These are phyloP conservation scores for Venturia asperata DNA, from an alignment of 2,329 filamentous ascomycete genomes.

Conservation along the genomic window DNA sequence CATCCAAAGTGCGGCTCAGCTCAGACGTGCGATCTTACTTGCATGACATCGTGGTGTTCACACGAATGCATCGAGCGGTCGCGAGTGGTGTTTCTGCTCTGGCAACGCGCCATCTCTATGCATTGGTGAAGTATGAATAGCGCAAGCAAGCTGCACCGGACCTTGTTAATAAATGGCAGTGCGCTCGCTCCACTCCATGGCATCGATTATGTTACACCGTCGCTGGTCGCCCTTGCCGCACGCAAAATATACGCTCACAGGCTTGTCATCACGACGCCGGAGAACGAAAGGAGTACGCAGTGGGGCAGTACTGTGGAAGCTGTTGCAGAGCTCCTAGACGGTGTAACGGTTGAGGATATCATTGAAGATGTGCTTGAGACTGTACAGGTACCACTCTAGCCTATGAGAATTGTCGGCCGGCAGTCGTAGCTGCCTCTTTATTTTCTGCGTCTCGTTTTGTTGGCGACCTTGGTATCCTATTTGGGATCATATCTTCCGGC, in stretches of 20 bases:
- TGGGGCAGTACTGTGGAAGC: slow-evolving; percentile 78
- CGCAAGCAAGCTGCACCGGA: neutral
- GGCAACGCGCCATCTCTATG: slow-evolving; percentile 70
- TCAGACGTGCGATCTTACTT: slow-evolving; percentile 78
- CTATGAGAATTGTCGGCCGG: neutral
- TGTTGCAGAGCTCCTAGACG: slow-evolving; percentile 59
- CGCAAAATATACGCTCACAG: slow-evolving; percentile 85
- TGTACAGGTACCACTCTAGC: slow-evolving; percentile 49
- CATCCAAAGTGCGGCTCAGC: slow-evolving; percentile 55
- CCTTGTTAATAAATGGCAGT: slow-evolving; percentile 26
- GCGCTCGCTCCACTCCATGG: slow-evolving; percentile 76
- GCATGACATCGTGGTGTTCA: slow-evolving; percentile 78
- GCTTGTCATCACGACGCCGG: slow-evolving; percentile 60
- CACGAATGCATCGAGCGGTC: slow-evolving; percentile 82
- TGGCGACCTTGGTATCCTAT: neutral
- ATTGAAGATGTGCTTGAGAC: slow-evolving; percentile 52
- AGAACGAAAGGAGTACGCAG: slow-evolving; percentile 78
- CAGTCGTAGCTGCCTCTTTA: neutral
- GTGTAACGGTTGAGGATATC: slow-evolving; percentile 48
- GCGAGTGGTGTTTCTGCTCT: slow-evolving; percentile 67
- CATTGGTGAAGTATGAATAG: slow-evolving; percentile 50
- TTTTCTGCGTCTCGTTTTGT: neutral
- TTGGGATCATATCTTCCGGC: neutral
- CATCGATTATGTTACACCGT: slow-evolving; percentile 73
- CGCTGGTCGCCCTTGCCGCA: slow-evolving; percentile 72